Conservation (phyloP, 1,139 yeast species). For the Candida tunisiensis region DNA sequence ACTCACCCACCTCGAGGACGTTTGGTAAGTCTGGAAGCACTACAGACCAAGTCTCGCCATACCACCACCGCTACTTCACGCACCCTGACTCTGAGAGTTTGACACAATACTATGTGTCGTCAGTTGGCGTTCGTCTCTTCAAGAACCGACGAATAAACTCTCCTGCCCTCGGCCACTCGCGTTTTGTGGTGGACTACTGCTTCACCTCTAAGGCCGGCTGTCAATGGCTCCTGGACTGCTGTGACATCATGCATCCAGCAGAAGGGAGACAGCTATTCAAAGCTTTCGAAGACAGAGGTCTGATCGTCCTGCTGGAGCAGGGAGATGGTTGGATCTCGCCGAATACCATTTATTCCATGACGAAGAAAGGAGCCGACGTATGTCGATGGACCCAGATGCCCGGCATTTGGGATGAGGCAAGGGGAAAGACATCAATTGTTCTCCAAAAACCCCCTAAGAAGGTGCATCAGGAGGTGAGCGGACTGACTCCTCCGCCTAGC, state of each 20-base stretch:
- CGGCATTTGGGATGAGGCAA: too few species aligned
- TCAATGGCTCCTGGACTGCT: slow-evolving; percentile 87
- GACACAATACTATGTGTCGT: slow-evolving; percentile 57
- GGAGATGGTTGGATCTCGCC: too few species aligned
- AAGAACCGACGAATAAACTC: slow-evolving; percentile 22
- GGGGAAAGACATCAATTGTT: too few species aligned
- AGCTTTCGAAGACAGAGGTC: too few species aligned
- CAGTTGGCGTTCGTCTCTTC: slow-evolving; percentile 49
- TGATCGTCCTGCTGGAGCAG: too few species aligned
- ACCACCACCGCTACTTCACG: slow-evolving; percentile 60
- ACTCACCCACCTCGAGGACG: slow-evolving; percentile 4
- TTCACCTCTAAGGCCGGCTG: slow-evolving; percentile 63
- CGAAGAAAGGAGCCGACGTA: too few species aligned
- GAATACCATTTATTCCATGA: too few species aligned
- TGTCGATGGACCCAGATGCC: too few species aligned
- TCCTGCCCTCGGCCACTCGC: too few species aligned
- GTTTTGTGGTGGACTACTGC: slow-evolving; percentile 22
- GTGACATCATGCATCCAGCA: slow-evolving; percentile 39
- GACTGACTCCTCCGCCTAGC: too few species aligned
- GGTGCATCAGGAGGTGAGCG: too few species aligned
- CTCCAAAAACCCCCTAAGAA: too few species aligned
- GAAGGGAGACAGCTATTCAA: slow-evolving; percentile 51
- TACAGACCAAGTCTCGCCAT: slow-evolving; percentile 34
- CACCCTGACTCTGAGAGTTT: slow-evolving; percentile 83
- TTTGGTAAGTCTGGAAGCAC: slow-evolving; percentile 1